Base-by-base conservation (phyloP, 768 basidiomycete species). In the Pleurotus salmoneostramineus region DNA sequence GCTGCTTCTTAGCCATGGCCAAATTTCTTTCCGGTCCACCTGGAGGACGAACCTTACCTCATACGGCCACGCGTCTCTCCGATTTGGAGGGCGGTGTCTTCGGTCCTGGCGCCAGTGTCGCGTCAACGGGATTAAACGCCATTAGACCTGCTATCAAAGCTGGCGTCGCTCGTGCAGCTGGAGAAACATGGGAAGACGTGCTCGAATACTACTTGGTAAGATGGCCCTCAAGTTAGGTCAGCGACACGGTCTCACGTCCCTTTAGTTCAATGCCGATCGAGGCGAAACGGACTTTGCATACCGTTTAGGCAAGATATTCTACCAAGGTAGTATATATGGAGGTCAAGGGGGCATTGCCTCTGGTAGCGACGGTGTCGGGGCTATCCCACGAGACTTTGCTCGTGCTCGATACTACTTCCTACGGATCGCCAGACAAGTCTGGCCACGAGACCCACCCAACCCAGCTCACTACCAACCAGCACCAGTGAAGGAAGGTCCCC, bases 11-110 rank as follows among this genome's bases (percentile, higher is more conserved):
- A 89, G 96, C 92, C 4, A 94, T 97, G 81, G 80, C 77, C 3
- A 83, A 82, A 56, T 97, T 90, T 69, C 66, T 85, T 37, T 80
- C 89, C 1, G 96, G 97, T 6, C 94, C 97, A 21, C 93, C 95
- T 3, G 95, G 95, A 5, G 97, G 97, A 4, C 79, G 84, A 7
- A 91, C 91, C 0, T 76, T 99, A 2, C 92, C 94, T 0, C 83
- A 90, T 49, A 88, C 90, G 0, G 77, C 91, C 14, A 89, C 91
- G 0, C 80, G 88, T 4, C 75, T 98, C 2, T 96, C 95, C 1
- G 97, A 98, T 71, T 79, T 96, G 3, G 84, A 78, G 6, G 97
- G 96, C 12, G 97, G 97, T 5, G 84, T 92, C n/a, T 98, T 89
- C 67, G 97, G 97, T 2, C 90, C 91, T 12, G 95, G 96, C 49